Base-by-base conservation (phyloP, 306 rosid genomes). In the Glycine latifolia region DNA sequence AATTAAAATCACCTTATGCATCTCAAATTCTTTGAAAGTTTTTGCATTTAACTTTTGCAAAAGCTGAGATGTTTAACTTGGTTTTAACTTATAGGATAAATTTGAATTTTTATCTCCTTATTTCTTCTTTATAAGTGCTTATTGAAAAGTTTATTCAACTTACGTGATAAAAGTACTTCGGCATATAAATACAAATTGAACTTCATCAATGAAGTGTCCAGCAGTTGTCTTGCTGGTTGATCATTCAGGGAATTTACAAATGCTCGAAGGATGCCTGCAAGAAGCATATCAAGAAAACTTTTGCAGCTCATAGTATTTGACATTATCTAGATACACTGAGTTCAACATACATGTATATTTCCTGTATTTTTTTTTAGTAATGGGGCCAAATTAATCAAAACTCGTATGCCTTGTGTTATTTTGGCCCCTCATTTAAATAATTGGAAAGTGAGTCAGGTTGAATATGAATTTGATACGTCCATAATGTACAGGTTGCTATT, bases 331-430 rank as follows among this genome's bases (percentile, higher is more conserved):
- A 31, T 75, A 67, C 43, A 17, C 20, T 31, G 55, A 65, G 73
- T 78, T 73, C 76, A 49, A 46, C 75, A 65, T 79, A 73, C 84
- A 70, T 70, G 85, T 81, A 77, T 56, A 77, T 66, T 72, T 66
- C 31, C 52, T 56, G 41, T 11, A 3, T 50, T 62, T 67, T 62
- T 67, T 55, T 59, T 11, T 68, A 4, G 9, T 39, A 31, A 79
- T 15, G 73, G 53, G 15, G 67, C 58, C 41, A 76, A 35, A 33
- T 56, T 9, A 8, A 35, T 79, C 68, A 33, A 58, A 16, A 41
- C 52, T 71, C 26, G 15, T 11, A 7, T 62, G 12, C 8, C 10
- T 73, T 69, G 14, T 69, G 43, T 50, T 67, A 77, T 44, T 60
- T 75, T 50, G 50, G 39, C 17, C 63, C 67, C 39, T 35, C 52